Conservation (phyloP, 768 basidiomycete genomes). For the Gloeophyllum trabeum region DNA sequence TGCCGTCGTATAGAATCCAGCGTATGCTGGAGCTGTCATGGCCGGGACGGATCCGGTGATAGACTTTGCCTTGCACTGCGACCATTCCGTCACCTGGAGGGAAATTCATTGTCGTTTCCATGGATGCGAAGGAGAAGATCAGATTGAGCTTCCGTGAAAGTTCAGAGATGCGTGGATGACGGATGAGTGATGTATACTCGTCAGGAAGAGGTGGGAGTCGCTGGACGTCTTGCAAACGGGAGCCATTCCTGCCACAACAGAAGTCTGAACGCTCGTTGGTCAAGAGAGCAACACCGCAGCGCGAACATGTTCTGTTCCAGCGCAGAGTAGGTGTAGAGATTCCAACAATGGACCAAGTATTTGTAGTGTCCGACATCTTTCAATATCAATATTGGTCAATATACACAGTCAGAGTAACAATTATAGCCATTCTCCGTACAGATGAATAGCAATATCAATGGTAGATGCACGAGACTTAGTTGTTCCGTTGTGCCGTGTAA, state of each 20-base stretch:
- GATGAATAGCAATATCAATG: too few species aligned
- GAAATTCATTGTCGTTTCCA: constrained; percentile 17
- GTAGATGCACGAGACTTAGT: not conserved
- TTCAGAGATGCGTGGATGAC: constrained; percentile 15
- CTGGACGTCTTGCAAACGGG: constrained; percentile 10
- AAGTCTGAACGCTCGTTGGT: constrained; percentile 20
- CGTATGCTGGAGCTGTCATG: constrained; percentile 16
- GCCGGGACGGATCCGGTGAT: constrained; percentile 19
- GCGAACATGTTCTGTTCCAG: constrained; percentile 6
- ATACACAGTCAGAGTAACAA: too few species aligned
- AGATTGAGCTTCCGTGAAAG: constrained; percentile 18
- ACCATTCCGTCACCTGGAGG: constrained; percentile 11
- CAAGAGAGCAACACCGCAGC: constrained; percentile 14
- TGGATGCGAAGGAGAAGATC: constrained; percentile 20
- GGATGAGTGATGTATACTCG: constrained; percentile 15
- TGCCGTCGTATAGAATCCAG: constrained; percentile 23
- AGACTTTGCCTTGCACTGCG: constrained; percentile 19
- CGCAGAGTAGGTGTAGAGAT: not conserved
- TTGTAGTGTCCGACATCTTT: not conserved
- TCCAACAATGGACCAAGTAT: not conserved
- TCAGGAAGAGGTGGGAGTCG: constrained; percentile 18
- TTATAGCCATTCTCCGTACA: too few species aligned
- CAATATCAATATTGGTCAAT: not conserved
- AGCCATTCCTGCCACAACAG: constrained; percentile 19
- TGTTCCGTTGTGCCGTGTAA: not conserved